Evolutionary conservation across 108 stramenopile species (phyloP).

Genomic region (Chaetoceros tenuissimus): DNA sequence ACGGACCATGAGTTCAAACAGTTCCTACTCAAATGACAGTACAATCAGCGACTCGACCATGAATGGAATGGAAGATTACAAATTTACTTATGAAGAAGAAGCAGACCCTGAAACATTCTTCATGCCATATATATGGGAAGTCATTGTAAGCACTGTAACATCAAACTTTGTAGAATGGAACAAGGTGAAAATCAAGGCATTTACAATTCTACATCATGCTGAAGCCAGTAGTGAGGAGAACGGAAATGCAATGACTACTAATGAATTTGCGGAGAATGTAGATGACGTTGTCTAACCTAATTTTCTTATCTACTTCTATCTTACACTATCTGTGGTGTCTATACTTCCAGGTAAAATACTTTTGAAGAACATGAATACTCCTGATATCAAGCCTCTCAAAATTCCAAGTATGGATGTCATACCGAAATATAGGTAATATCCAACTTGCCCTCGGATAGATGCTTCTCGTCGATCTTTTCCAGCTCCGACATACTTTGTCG

Average conservation of each 20-base stretch:
- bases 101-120: constrained; percentile 75
- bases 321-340: no score
- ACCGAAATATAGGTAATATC: no score
- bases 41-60: constrained; percentile 9
- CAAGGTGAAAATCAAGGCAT: constrained; percentile 47
- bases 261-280: constrained; percentile 6
- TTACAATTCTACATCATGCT: constrained; percentile 37
- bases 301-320: no score
- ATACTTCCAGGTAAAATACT: no score
- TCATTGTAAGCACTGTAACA: constrained; percentile 52
- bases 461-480: no score
- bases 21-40: constrained; percentile 15
- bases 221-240: constrained; percentile 10
- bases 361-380: no score
- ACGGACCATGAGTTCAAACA: constrained; percentile 6
- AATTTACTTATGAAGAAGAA: constrained; percentile 79
- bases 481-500: no score
- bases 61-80: constrained; percentile 40
- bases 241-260: neutral
- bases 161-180: constrained; percentile 57
- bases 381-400: no score
- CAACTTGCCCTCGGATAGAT: no score
- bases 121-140: constrained; percentile 70
- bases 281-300: constrained; percentile 15
- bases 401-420: no score